Percentiles rank a stretch among this genome's conserved stretches.
Conservation (phyloP, 192 early-diverging fungal species). For the Martensiomyces pterosporus region DNA sequence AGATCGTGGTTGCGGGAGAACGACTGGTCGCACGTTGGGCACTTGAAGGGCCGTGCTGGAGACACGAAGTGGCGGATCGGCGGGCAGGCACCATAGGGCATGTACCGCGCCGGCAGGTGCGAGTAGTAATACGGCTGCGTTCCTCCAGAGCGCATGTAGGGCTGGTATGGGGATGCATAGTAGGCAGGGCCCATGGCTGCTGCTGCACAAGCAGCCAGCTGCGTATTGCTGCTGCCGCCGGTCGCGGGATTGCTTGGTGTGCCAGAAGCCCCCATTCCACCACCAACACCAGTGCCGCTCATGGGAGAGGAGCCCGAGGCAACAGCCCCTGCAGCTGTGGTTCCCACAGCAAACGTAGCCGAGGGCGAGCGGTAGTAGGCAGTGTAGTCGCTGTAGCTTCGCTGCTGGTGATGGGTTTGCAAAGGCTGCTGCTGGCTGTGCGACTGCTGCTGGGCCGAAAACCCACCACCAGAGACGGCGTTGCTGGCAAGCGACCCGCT, state of each 20-base stretch:
- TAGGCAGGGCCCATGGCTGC: conserved; percentile 37
- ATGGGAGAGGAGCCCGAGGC: conserved; percentile 19
- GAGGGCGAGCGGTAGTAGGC: conserved; percentile 47
- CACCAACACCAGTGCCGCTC: conserved; percentile 16
- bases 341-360: conserved; percentile 22
- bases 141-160: conserved; percentile 30
- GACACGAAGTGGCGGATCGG: conserved; percentile 50
- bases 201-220: conserved; percentile 31
- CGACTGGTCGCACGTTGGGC: conserved; percentile 50
- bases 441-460: conserved; percentile 8
- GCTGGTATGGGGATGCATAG: conserved; percentile 43
- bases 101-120: conserved; percentile 36
- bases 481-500: neutral
- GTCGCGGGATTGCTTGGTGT: neutral
- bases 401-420: conserved; percentile 20
- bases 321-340: conserved; percentile 3
- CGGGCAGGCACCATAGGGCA: conserved; percentile 46
- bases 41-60: conserved; percentile 53
- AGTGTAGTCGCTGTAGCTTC: conserved; percentile 42
- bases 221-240: conserved; percentile 5
- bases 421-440: conserved; percentile 16
- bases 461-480: no score
- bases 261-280: conserved; percentile 1
- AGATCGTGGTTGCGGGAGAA: conserved; percentile 74
- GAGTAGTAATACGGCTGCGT: conserved; percentile 45